Evolutionary conservation across 2,329 filamentous ascomycete genomes (phyloP), one percentile per base, ranked within the genome.

Genomic region (Colletotrichum eremochloae): DNA sequence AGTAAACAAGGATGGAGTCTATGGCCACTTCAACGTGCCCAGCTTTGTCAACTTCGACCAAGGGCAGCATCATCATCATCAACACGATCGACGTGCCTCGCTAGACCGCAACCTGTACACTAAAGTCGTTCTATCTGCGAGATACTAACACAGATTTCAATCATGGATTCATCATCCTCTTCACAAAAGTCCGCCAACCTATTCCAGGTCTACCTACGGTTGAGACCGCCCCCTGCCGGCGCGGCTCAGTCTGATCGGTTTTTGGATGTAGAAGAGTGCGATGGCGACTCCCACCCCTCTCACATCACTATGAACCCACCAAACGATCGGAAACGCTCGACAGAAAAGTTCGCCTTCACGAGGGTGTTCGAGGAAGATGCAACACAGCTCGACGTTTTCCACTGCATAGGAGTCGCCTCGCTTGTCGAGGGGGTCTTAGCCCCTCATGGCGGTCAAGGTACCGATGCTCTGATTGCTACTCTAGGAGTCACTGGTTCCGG

Each of bases 331-430:
- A 94, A 96, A 76, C 90, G 95, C 57, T 95, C 95, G 1, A 90
- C 98, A 46, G 96, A 99, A 81, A 94, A 93, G 79, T 99, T 98
- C 80, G 94, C 92, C 1, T 99, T 99, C 79, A 99, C 96, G 0
- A 91, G 91, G 74, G 95, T 99, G 1, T 98, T 98, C 77, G 93
- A 97, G 77, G 95, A 98, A 79, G 87, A 93, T 77, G 91, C 94
- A 1, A 90, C 89, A 8, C 96, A 99, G 79, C 85, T 96, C 38
- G 94, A 98, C 78, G 84, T 99, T 12, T 98, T 99, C 79, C 88
- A 94, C 75, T 92, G 92, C 78, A 94, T 93, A 0, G 92, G 92
- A 33, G 89, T 97, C 56, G 84, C 93, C 18, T 87, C 90, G 0
- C 85, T 98, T 55, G 88, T 98, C 8, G 91, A 96, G 77, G 94